Base-by-base conservation (phyloP, 176 grass and related monocot species). In the Stipa capillata region DNA sequence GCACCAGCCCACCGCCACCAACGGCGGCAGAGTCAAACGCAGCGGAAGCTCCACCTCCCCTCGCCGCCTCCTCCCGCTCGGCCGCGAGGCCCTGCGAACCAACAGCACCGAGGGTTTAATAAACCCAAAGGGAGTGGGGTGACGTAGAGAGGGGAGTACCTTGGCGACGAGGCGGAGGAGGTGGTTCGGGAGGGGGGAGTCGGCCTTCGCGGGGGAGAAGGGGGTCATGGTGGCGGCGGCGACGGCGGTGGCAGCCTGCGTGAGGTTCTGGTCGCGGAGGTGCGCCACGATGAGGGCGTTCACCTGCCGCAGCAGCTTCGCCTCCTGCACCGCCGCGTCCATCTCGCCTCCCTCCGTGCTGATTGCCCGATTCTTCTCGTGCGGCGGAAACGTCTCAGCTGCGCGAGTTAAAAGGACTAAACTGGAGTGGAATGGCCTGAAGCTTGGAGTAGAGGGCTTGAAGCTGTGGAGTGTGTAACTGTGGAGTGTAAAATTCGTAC, bases 151-250 rank as follows among this genome's bases (percentile, higher is more conserved):
- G 23, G 36, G 24, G 14, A 44, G 21, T 8, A 98, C 96, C 92
- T 94, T 98, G 69, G 96, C 90, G 65, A 98, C 89, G 73, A 98
- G 89, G 74, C 85, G 77, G 72, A 98, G 83, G 34, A 93, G 92
- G 31, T 86, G 78, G 73, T 85, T 90, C 43, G 65, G 40, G 55
- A 86, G 52, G 10, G 61, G 5, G 82, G 87, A 60, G 27, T 80
- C 81, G 8, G 45, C 89, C 20, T 85, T 78, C n/a, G n/a, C n/a
- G n/a, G 80, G 34, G 82, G 79, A 63, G 58, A 97, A 44, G 25
- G 92, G 92, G 18, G 88, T 98, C 96, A 94, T 94, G 32, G 92
- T 98, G 53, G 87, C 90, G 18, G 95, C 79, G 63, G 95, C 87
- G 59, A 89, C 96, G 34, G 87, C 90, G 31, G 81, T 48, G 17